phyloP scores from a whole-genome alignment of 345 rosid species.

The Melaleuca quinquenervia region DNA sequence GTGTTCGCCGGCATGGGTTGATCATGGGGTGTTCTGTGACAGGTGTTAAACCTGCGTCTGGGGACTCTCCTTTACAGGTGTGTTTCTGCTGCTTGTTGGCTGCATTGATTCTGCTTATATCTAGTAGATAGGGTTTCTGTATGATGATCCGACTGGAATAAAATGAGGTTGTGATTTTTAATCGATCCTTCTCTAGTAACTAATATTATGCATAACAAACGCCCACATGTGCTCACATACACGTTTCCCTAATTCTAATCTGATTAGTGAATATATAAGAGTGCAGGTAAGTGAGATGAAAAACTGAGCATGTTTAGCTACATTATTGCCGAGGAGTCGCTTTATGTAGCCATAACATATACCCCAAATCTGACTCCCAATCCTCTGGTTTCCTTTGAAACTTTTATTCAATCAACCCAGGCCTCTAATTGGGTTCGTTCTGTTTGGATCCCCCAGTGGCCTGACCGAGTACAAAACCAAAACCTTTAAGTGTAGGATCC shows the following conservation, averaged over 20 bases:
- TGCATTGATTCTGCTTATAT: background rate
- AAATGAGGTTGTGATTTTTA: background rate
- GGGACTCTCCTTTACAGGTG: conserved; percentile 98
- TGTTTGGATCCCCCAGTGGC: background rate
- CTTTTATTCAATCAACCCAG: background rate
- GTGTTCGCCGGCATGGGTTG: conserved; percentile 93
- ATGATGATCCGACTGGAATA: background rate
- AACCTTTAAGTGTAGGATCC: background rate
- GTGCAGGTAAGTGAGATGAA: background rate
- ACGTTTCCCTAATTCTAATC: background rate
- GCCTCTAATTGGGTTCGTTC: background rate
- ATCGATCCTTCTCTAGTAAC: background rate
- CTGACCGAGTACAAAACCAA: background rate
- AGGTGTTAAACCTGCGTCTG: conserved; percentile 89
- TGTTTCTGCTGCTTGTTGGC: background rate
- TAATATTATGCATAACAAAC: background rate
- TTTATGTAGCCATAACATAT: background rate
- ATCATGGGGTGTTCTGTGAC: conserved; percentile 99
- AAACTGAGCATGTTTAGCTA: background rate
- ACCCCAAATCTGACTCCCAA: background rate
- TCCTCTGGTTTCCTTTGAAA: background rate
- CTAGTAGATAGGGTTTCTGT: background rate
- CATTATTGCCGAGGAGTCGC: background rate
- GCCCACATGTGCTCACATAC: background rate
- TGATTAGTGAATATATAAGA: background rate